Percentiles rank a stretch among this genome's conserved stretches.
Conservation (phyloP, 1,284 basidiomycete species). For the Leccinum pachyderme region DNA sequence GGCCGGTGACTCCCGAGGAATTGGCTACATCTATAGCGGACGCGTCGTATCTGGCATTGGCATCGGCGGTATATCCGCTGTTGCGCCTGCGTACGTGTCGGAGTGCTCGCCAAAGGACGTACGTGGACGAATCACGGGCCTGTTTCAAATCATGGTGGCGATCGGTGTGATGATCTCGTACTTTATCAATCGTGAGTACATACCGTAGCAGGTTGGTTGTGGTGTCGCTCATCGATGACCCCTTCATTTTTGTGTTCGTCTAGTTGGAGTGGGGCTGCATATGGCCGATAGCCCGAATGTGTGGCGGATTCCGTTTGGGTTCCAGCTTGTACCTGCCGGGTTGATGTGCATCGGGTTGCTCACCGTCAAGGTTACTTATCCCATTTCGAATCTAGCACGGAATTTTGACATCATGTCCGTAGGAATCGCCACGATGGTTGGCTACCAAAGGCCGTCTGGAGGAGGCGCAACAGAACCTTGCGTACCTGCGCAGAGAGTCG, state of each 20-base stretch:
- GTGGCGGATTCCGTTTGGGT: constrained; percentile 74
- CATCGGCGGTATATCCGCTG: constrained; percentile 58
- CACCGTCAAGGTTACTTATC: constrained; percentile 54
- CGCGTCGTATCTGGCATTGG: constrained; percentile 64
- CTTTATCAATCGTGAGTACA: constrained; percentile 65
- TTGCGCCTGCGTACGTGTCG: constrained; percentile 74
- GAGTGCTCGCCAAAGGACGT: constrained; percentile 78
- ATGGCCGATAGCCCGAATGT: constrained; percentile 46
- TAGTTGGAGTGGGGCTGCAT: constrained; percentile 63
- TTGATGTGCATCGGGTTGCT: constrained; percentile 74
- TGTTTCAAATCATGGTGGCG: constrained; percentile 84
- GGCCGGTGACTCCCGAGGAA: constrained; percentile 52
- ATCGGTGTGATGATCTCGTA: constrained; percentile 76
- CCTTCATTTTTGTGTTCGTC: not conserved
- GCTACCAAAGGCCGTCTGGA: constrained; percentile 51
- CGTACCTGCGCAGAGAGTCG: constrained; percentile 54
- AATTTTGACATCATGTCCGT: constrained; percentile 26
- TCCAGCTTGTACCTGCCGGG: constrained; percentile 76
- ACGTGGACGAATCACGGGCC: constrained; percentile 66
- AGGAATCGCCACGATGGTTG: constrained; percentile 69
- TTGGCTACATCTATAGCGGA: constrained; percentile 71
- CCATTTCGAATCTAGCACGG: constrained; percentile 4
- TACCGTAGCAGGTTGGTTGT: not conserved
- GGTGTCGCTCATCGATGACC: not conserved
- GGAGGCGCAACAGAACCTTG: constrained; percentile 52